Evolutionary conservation across 2,329 filamentous ascomycete species (phyloP), one percentile per base, ranked within the genome.

Genomic region (Pseudophaeomoniella oleicola): DNA sequence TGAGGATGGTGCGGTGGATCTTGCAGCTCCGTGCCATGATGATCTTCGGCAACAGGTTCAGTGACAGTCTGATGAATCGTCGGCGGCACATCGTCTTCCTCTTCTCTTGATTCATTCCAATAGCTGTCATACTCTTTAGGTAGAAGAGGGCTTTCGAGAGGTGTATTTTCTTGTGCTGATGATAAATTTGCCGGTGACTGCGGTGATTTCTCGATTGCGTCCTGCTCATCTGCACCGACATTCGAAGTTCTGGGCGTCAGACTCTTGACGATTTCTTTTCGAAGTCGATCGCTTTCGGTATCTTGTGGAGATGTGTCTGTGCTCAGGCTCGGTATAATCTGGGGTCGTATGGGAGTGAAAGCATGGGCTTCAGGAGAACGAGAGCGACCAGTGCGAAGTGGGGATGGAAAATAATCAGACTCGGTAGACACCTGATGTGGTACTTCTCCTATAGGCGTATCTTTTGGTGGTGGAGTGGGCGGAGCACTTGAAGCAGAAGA

Each of bases 261-360:
- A 3, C 62, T 63, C 32, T 56, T 57, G n/a, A 65, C 63, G n/a
- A 66, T 66, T 39, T 66, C 63, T 39, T 60, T 56, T 31, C 60
- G 50, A 30, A 66, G 42, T 19, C 59, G 56, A 38, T 66, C 63
- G 44, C 55, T 61, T 38, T 64, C 60, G 19, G 55, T 50, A 34
- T 60, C 56, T 27, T 54, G 47, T 2, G 59, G 52, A 5, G 55
- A 57, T 5, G 50, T 51, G 16, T 58, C 53, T 5, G 54, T 50
- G 34, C 52, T 55, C 22, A 54, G 41, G 1, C 52, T 46, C 12
- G 55, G 51, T 4, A 53, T 44, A 17, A 58, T 53, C 4, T 53
- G 47, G 17, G 58, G 54, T n/a, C 56, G 50, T 14, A 36, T 16
- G 4, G 37, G 37, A 5, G 34, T 35, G 14, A 18, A 38, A 42